phyloP scores from a whole-genome alignment of 2,329 filamentous ascomycete genomes.

The Fusarium redolens region DNA sequence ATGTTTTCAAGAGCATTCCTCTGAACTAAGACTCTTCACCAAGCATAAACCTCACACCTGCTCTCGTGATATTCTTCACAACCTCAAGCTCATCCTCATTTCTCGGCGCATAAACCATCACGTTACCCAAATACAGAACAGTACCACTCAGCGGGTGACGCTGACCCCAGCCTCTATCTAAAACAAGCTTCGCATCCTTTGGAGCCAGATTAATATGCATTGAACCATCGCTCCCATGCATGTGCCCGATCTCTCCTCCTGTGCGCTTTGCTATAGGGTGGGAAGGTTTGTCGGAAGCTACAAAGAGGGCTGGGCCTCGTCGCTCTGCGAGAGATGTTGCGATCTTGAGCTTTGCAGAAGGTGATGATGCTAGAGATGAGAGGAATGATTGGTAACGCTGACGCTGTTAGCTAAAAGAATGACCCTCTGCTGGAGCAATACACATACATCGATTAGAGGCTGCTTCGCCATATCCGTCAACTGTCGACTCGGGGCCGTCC shows the following conservation, averaged over 20 bases:
- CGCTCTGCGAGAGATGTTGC: conserved; percentile 23
- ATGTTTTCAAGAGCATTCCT: too few relatives aligned
- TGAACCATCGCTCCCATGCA: conserved; percentile 32
- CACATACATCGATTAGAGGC: neutral
- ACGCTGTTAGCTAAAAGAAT: neutral
- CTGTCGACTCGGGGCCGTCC: conserved; percentile 34
- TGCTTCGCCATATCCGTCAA: conserved; percentile 10
- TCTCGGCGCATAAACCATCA: conserved; percentile 35
- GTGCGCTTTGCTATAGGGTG: conserved; percentile 15
- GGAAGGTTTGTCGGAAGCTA: neutral
- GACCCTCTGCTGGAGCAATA: fast-evolving
- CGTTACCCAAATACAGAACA: conserved; percentile 23
- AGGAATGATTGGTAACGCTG: conserved; percentile 31
- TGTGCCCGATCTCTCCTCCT: conserved; percentile 20
- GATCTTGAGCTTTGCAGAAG: conserved; percentile 25
- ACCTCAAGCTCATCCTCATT: conserved; percentile 19
- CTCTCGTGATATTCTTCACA: conserved; percentile 10
- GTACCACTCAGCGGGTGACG: conserved; percentile 26
- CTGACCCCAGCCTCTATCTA: conserved; percentile 31
- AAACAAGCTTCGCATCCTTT: conserved; percentile 27
- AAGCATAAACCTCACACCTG: conserved; percentile 22
- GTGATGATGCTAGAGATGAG: conserved; percentile 15
- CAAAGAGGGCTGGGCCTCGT: conserved; percentile 27
- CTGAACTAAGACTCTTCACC: conserved; percentile 10
- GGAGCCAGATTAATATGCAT: conserved; percentile 29